phyloP scores from a whole-genome alignment of 1,284 basidiomycete species.

The Ganoderma boninense region DNA sequence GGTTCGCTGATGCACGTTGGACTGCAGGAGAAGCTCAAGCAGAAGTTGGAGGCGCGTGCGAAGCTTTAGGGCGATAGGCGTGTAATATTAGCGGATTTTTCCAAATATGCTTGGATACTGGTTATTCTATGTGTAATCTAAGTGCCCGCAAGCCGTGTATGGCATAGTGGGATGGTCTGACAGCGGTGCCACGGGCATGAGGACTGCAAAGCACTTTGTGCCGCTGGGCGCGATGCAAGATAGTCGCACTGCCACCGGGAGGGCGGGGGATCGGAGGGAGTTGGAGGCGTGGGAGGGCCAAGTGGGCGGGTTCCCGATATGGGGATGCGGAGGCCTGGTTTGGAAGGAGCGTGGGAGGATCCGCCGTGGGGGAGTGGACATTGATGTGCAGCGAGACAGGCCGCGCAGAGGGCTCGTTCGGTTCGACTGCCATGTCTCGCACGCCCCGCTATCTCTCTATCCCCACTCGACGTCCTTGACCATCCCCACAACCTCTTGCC shows the following conservation, averaged over 20 bases:
- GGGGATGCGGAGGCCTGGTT: constrained; percentile 5
- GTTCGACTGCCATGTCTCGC: constrained; percentile 17
- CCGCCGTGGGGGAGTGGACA: background rate
- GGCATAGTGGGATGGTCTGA: background rate
- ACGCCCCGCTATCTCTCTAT: constrained; percentile 14
- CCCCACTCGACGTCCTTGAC: background rate
- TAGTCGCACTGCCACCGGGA: background rate
- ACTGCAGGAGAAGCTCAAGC: constrained; percentile 61
- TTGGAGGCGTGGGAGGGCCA: background rate
- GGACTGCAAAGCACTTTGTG: background rate
- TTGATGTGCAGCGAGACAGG: constrained; percentile 2
- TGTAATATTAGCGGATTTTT: background rate
- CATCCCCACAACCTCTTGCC: constrained; percentile 3
- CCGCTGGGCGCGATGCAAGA: background rate
- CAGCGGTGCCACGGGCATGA: background rate
- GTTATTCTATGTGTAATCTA: constrained; percentile 5
- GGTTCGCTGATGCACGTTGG: constrained; percentile 7
- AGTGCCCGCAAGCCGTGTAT: background rate
- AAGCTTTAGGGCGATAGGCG: constrained; percentile 15
- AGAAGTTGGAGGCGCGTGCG: constrained; percentile 52
- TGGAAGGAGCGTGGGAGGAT: constrained; percentile 11
- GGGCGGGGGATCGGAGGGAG: background rate
- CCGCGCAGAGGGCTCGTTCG: background rate
- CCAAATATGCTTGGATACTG: background rate
- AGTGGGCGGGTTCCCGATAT: background rate